These are phyloP conservation scores for Diaporthe citri DNA, from an alignment of 2,329 filamentous ascomycete genomes.

Conservation along the genomic window DNA sequence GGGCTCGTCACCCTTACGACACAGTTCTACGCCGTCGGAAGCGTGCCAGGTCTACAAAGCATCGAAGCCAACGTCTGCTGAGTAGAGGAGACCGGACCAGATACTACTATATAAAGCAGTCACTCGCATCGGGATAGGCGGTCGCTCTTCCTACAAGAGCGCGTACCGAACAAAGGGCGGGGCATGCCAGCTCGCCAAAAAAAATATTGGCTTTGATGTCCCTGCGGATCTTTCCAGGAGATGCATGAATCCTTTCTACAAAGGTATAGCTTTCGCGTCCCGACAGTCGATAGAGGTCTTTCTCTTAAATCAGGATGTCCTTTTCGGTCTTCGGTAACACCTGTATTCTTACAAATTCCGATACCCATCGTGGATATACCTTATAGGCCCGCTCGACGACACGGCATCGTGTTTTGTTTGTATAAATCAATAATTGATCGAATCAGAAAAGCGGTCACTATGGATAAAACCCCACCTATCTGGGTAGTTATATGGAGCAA, in stretches of 20 bases:
- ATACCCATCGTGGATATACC: not conserved
- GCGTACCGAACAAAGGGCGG: not conserved
- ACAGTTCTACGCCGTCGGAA: not conserved
- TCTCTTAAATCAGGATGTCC: no score
- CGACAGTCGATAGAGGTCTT: not conserved
- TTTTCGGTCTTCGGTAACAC: no score
- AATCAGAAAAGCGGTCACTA: not conserved
- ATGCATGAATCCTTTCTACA: not conserved
- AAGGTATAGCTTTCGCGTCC: not conserved
- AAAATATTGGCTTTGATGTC: not conserved
- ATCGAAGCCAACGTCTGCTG: not conserved
- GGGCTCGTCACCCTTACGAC: not conserved
- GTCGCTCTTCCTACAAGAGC: not conserved
- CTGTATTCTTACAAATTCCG: not conserved
- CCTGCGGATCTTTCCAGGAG: not conserved
- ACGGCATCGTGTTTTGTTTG: no score
- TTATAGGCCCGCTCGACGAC: not conserved
- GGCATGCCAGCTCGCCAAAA: not conserved
- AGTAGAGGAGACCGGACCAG: not conserved
- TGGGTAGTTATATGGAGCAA: not conserved
- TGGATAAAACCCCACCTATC: no score
- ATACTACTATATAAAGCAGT: not conserved
- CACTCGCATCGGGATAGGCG: not conserved
- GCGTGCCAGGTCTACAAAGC: not conserved
- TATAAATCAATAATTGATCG: not conserved